Base-by-base conservation (phyloP, 1,284 basidiomycete species). In the Cutaneotrichosporon sp. region DNA sequence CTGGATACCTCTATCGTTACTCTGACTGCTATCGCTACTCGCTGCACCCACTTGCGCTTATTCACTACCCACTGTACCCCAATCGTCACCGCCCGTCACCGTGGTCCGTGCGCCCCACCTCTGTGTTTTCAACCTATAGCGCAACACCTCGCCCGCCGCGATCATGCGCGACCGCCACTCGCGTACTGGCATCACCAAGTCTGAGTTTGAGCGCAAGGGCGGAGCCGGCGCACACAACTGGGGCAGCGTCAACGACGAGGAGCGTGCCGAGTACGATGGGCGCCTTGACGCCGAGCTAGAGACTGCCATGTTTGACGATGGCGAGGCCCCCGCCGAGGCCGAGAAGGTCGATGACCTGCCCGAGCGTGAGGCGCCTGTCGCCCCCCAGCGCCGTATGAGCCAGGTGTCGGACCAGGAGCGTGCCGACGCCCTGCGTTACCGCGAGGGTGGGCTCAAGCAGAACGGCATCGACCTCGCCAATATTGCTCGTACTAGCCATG, bases 151-250 rank as follows among this genome's bases (percentile, higher is more conserved):
- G 78, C 90, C 89, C 63, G 86, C 88, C 66, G 91, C 91, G 52
- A 80, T 91, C 73, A 71, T 84, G 70, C 89, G 87, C 82, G 91
- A 94, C 82, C 74, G 78, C 65, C 81, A 88, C 82, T 88, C 89
- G 74, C 88, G 87, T 77, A 86, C 87, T 42, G 91, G 90, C 59
- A 84, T 89, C 65, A 86, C 88, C 84, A 86, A 86, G 78, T 85
- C 84, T 67, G 76, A 90, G 60, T 56, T 59, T 11, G 59, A 64
- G 62, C 89, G 87, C 79, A 93, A 94, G 83, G 83, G 85, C 69
- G 91, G 91, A 62, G 87, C 86, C 47, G 91, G 91, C 47, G 82
- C 84, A 4, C 87, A 92, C 82, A 91, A 90, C 82, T 93, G 91
- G 91, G 91, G 91, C 65, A 85, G 84, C 58, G 77, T 90, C 71